phyloP scores from a whole-genome alignment of 257 asterid species.

The Echium plantagineum region DNA sequence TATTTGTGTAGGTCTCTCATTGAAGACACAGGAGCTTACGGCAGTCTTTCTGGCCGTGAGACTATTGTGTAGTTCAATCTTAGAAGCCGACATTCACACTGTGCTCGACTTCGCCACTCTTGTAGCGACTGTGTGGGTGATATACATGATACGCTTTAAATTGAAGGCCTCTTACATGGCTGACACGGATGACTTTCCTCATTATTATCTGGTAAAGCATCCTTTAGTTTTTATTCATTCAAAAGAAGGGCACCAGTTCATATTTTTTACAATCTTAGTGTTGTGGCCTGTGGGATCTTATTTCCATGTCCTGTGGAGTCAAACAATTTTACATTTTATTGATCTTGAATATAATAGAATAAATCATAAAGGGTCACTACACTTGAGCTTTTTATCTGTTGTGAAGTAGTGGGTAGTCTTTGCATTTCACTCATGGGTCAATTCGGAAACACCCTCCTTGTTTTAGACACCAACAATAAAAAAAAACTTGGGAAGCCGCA shows the following conservation, averaged over 20 bases:
- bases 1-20: slow-evolving; percentile 53
- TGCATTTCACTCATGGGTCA: too few species aligned
- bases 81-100: slow-evolving; percentile 90
- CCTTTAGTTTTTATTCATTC: not conserved
- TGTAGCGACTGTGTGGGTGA: slow-evolving; percentile 76
- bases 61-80: slow-evolving; percentile 40
- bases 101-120: slow-evolving; percentile 70
- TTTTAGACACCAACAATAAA: too few species aligned
- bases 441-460: too few species aligned
- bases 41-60: slow-evolving; percentile 69
- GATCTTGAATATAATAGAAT: too few species aligned
- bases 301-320: too few species aligned
- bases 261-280: not conserved
- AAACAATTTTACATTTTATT: too few species aligned
- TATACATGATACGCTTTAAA: slow-evolving; percentile 73
- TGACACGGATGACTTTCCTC: slow-evolving; percentile 58
- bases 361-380: too few species aligned
- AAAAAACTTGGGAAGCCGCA: too few species aligned
- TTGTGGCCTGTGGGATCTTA: too few species aligned
- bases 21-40: slow-evolving; percentile 87
- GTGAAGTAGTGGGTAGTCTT: too few species aligned
- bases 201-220: slow-evolving; percentile 49
- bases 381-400: too few species aligned
- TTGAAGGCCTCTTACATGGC: slow-evolving; percentile 57
- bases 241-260: not conserved